Percentiles rank a stretch among this genome's conserved stretches.
Conservation (phyloP, 805 yeast genomes). For the Hanseniaspora valbyensis region DNA sequence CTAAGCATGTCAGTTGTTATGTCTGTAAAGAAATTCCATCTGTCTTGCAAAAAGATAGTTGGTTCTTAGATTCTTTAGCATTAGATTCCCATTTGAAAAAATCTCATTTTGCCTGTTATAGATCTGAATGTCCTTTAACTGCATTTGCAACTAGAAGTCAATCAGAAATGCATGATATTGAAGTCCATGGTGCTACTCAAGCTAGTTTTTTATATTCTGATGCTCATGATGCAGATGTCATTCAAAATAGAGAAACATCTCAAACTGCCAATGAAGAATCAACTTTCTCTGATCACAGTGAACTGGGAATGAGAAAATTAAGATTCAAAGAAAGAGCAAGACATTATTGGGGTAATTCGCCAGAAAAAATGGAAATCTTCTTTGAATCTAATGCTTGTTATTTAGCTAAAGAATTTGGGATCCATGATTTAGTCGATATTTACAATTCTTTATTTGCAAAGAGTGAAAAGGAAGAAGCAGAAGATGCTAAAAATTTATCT, state of each 20-base stretch:
- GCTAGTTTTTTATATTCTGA: conserved; percentile 16
- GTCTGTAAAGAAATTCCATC: conserved; percentile 65
- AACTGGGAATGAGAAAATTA: conserved; percentile 37
- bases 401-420: conserved; percentile 37
- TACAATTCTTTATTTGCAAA: conserved; percentile 41
- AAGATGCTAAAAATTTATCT: background rate
- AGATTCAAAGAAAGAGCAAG: conserved; percentile 78
- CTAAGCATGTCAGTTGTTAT: conserved; percentile 77
- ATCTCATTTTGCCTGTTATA: conserved; percentile 68
- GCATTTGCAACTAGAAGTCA: conserved; percentile 83
- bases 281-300: conserved; percentile 39
- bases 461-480: conserved; percentile 19
- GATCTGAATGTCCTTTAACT: conserved; percentile 75
- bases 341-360: conserved; percentile 55
- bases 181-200: conserved; percentile 44
- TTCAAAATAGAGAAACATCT: conserved; percentile 8
- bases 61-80: conserved; percentile 65
- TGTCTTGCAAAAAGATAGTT: conserved; percentile 41
- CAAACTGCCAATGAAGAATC: conserved; percentile 37
- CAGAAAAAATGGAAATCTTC: conserved; percentile 39
- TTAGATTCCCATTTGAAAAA: conserved; percentile 62
- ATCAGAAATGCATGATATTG: conserved; percentile 74
- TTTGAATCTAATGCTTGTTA: conserved; percentile 38
- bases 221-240: conserved; percentile 8
- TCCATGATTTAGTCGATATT: conserved; percentile 36